These are phyloP conservation scores for Colletotrichum destructivum DNA, from an alignment of 2,329 filamentous ascomycete genomes.

Conservation along the genomic window DNA sequence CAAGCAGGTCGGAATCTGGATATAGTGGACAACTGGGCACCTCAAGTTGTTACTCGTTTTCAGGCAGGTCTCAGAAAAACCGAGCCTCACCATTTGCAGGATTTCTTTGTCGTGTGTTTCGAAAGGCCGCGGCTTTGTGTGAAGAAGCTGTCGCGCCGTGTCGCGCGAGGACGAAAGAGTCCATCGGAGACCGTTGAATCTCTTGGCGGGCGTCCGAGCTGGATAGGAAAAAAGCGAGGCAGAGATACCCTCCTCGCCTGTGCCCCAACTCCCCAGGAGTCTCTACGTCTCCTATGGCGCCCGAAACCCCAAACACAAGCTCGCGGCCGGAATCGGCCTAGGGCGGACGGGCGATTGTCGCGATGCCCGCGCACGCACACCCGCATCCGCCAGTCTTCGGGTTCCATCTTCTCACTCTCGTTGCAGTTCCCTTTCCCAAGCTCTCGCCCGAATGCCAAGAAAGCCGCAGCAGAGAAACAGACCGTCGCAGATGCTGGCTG, in stretches of 20 bases:
- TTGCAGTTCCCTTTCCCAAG: too few species aligned
- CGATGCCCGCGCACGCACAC: slow-evolving; percentile 10
- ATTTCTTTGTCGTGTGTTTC: neutral
- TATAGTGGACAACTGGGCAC: neutral
- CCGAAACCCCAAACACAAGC: slow-evolving; percentile 15
- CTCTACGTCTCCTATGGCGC: neutral
- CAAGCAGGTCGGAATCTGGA: neutral
- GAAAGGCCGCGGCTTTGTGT: neutral
- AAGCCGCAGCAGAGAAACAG: slow-evolving; percentile 13
- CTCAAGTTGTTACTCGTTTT: neutral
- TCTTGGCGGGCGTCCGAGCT: slow-evolving; percentile 38
- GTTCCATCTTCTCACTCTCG: neutral
- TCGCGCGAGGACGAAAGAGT: slow-evolving; percentile 13
- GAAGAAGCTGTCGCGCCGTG: neutral
- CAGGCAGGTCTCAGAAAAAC: neutral
- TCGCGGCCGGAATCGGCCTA: slow-evolving; percentile 6
- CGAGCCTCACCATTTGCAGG: neutral
- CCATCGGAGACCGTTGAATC: slow-evolving; percentile 29
- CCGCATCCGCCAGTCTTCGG: slow-evolving; percentile 11
- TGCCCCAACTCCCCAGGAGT: too few species aligned
- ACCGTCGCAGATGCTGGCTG: slow-evolving; percentile 25
- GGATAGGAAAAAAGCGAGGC: slow-evolving; percentile 14
- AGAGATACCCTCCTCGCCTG: too few species aligned
- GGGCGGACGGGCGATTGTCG: slow-evolving; percentile 11
- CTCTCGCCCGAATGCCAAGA: slow-evolving; percentile 22